Percentiles rank a stretch among this genome's conserved stretches.
Conservation (phyloP, 1,284 basidiomycete genomes). For the Cerioporus squamosus region DNA sequence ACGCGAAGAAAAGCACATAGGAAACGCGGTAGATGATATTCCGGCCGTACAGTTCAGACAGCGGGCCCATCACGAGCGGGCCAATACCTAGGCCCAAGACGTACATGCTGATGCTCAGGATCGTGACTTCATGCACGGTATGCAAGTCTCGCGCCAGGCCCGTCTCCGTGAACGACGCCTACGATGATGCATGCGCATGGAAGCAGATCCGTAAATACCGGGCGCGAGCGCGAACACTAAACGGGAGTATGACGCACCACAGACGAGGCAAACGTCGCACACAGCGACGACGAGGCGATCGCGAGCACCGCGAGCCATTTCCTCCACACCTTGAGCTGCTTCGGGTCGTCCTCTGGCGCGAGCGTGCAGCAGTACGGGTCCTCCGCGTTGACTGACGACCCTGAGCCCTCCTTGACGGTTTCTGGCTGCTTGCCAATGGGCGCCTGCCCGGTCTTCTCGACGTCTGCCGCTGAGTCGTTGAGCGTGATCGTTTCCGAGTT, state of each 20-base stretch:
- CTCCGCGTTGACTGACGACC: neutral
- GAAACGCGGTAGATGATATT: constrained; percentile 44
- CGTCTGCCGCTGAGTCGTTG: constrained; percentile 12
- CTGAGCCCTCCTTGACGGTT: neutral
- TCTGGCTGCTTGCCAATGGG: neutral
- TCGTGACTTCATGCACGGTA: constrained; percentile 65
- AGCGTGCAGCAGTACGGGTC: constrained; percentile 39
- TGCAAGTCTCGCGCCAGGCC: constrained; percentile 64
- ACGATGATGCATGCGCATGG: neutral
- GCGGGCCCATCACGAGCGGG: constrained; percentile 54
- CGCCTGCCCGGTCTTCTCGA: constrained; percentile 15
- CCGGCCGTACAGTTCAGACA: constrained; percentile 57
- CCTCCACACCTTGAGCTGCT: constrained; percentile 45
- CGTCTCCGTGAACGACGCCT: constrained; percentile 72
- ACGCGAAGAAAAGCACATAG: constrained; percentile 44
- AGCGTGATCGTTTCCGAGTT: constrained; percentile 21
- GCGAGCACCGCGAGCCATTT: constrained; percentile 65
- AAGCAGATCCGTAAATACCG: constrained; percentile 3
- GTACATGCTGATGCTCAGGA: constrained; percentile 74
- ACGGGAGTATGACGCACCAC: constrained; percentile 47
- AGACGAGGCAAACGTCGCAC: constrained; percentile 74
- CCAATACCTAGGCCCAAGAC: constrained; percentile 61
- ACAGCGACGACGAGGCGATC: constrained; percentile 58
- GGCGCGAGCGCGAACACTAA: neutral
- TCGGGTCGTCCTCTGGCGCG: constrained; percentile 56